A percentile compares a stretch with the other conserved stretches of the same genome.
Evolutionary conservation across 2,329 filamentous ascomycete genomes (phyloP).

Genomic region (Trichothecium sympodiale): DNA sequence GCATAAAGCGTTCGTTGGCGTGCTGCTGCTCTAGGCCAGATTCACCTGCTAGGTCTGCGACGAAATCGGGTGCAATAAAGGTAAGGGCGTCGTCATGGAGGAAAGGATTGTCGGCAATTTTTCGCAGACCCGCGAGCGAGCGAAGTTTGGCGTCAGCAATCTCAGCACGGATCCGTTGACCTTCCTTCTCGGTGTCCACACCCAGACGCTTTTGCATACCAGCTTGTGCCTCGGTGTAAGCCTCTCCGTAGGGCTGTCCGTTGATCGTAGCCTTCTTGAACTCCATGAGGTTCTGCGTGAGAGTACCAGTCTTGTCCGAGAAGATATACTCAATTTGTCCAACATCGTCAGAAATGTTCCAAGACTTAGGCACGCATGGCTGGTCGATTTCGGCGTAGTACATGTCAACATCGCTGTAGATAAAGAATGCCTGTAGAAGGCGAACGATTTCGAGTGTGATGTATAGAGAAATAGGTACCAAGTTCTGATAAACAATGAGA

Average conservation of each 20-base stretch:
- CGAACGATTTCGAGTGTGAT: slow-evolving; percentile 95
- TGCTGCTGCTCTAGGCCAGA: slow-evolving; percentile 65
- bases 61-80: slow-evolving; percentile 84
- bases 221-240: slow-evolving; percentile 92
- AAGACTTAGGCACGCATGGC: slow-evolving; percentile 91
- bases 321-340: slow-evolving; percentile 99
- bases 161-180: slow-evolving; percentile 57
- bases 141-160: slow-evolving; percentile 67
- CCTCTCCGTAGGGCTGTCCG: slow-evolving; percentile 91
- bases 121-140: slow-evolving; percentile 63
- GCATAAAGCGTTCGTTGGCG: slow-evolving; percentile 85
- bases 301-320: slow-evolving; percentile 91
- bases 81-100: slow-evolving; percentile 82
- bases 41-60: slow-evolving; percentile 69
- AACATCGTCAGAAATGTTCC: slow-evolving; percentile 97
- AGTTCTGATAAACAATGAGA: slow-evolving; percentile 92
- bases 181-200: slow-evolving; percentile 74
- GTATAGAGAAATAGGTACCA: slow-evolving; percentile 96
- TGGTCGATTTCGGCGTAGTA: slow-evolving; percentile 93
- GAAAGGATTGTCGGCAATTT: slow-evolving; percentile 80
- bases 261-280: slow-evolving; percentile 99
- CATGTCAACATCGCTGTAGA: slow-evolving; percentile 93
- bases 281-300: slow-evolving; percentile 98
- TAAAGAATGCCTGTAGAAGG: slow-evolving; percentile 88
- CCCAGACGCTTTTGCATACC: slow-evolving; percentile 92